Percentiles rank a stretch among this genome's conserved stretches.
phyloP scores from a whole-genome alignment of 345 rosid species.

The Lepidium didymum region DNA sequence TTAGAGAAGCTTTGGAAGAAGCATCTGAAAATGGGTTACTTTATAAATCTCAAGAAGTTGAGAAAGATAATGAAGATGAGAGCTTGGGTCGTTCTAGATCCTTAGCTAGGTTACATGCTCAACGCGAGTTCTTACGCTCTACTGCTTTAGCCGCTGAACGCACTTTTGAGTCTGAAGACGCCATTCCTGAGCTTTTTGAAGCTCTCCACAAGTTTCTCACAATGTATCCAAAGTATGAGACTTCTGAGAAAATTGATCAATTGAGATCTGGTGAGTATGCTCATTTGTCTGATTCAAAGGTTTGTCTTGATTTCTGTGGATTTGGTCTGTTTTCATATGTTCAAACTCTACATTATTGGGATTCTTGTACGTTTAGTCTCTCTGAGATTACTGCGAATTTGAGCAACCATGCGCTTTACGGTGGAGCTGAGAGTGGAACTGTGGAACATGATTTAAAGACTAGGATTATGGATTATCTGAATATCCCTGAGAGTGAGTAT shows the following conservation, averaged over 20 bases:
- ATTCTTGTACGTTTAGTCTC: constrained; percentile 65
- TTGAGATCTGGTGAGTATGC: constrained; percentile 58
- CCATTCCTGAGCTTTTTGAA: constrained; percentile 45
- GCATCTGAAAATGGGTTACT: constrained; percentile 80
- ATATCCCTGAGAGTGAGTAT: constrained; percentile 72
- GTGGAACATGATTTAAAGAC: constrained; percentile 68
- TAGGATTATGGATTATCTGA: constrained; percentile 69
- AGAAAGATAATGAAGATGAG: constrained; percentile 41
- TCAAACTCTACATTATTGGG: constrained; percentile 62
- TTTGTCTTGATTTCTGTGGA: constrained; percentile 87
- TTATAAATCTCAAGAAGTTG: constrained; percentile 62
- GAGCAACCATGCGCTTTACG: constrained; percentile 74
- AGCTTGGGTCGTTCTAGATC: constrained; percentile 64
- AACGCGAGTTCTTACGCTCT: constrained; percentile 63
- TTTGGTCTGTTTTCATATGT: constrained; percentile 63
- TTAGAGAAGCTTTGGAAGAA: constrained; percentile 74
- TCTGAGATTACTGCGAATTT: constrained; percentile 76
- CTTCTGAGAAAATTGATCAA: constrained; percentile 61
- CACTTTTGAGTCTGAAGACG: constrained; percentile 39
- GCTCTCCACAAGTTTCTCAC: constrained; percentile 67
- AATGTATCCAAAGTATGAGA: constrained; percentile 72
- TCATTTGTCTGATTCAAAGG: constrained; percentile 58
- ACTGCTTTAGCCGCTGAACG: constrained; percentile 66
- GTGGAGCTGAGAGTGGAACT: constrained; percentile 71
- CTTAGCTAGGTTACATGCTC: constrained; percentile 67